Conservation (phyloP, 2,329 filamentous ascomycete genomes). For the Colletotrichum limetticola region DNA sequence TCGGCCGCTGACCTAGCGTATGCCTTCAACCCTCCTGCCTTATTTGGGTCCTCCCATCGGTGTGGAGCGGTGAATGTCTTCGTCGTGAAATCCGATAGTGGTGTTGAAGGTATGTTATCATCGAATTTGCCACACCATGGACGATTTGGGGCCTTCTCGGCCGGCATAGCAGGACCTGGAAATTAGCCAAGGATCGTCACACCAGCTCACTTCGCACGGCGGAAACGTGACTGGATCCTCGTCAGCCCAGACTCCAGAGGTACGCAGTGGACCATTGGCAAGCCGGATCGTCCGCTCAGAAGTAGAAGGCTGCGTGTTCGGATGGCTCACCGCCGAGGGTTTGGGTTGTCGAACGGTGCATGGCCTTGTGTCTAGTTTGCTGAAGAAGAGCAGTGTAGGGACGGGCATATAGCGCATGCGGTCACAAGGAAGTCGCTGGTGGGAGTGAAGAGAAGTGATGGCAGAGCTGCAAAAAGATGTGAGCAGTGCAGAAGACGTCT, state of each 20-base stretch:
- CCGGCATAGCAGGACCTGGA: background rate
- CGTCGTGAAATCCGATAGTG: background rate
- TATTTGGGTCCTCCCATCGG: slow-evolving; percentile 1
- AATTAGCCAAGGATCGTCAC: slow-evolving; percentile 12
- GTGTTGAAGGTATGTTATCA: background rate
- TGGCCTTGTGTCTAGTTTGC: background rate
- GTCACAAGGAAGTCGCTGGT: background rate
- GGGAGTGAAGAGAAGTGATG: too few species aligned
- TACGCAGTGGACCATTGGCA: background rate
- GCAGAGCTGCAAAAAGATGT: background rate
- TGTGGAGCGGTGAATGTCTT: slow-evolving; percentile 9
- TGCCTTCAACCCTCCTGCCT: background rate
- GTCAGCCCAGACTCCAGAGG: background rate
- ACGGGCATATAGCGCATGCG: background rate
- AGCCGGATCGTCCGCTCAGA: background rate
- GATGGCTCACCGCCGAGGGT: background rate
- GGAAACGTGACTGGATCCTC: background rate
- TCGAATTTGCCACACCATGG: slow-evolving; percentile 15
- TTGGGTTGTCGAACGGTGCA: background rate
- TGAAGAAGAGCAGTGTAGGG: background rate
- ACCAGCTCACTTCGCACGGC: background rate
- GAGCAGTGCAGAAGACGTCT: background rate
- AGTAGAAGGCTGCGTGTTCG: background rate
- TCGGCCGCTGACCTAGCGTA: background rate
- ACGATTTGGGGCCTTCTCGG: background rate